Conservation (phyloP, 371 early-diverging fungal genomes). For the Batkoa obscura region DNA sequence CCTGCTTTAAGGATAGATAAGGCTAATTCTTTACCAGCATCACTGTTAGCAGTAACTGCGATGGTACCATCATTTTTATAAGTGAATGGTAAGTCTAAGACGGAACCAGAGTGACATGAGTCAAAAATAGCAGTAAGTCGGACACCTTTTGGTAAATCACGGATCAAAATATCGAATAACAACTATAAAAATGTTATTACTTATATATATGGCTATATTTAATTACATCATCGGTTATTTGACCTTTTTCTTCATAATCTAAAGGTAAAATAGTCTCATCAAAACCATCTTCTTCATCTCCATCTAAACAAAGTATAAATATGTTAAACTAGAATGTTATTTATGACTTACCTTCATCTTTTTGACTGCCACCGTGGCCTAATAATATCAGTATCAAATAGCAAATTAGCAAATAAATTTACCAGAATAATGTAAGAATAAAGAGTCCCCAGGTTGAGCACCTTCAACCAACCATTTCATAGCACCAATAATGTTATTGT, state of each 20-base stretch:
- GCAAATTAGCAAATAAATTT: not conserved
- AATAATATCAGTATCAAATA: slow-evolving; percentile 10
- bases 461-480: slow-evolving; percentile 38
- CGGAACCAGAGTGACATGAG: slow-evolving; percentile 35
- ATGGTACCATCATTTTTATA: slow-evolving; percentile 51
- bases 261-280: slow-evolving; percentile 44
- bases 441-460: slow-evolving; percentile 30
- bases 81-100: slow-evolving; percentile 66
- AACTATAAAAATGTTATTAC: slow-evolving; percentile 10
- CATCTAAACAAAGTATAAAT: slow-evolving; percentile 16
- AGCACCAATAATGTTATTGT: slow-evolving; percentile 31
- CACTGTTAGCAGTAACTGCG: slow-evolving; percentile 17
- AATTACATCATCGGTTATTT: slow-evolving; percentile 32
- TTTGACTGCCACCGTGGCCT: slow-evolving; percentile 13
- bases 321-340: slow-evolving; percentile 9
- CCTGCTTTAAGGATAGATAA: slow-evolving; percentile 27
- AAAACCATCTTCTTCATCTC: slow-evolving; percentile 35
- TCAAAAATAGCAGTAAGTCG: slow-evolving; percentile 41
- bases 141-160: slow-evolving; percentile 27
- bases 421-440: slow-evolving; percentile 33
- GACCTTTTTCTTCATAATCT: slow-evolving; percentile 31
- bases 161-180: slow-evolving; percentile 30
- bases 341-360: not conserved
- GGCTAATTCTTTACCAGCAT: slow-evolving; percentile 32
- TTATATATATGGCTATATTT: not conserved